Base-by-base conservation (phyloP, 2,329 filamentous ascomycete genomes). In the Ophiostoma sp. region DNA sequence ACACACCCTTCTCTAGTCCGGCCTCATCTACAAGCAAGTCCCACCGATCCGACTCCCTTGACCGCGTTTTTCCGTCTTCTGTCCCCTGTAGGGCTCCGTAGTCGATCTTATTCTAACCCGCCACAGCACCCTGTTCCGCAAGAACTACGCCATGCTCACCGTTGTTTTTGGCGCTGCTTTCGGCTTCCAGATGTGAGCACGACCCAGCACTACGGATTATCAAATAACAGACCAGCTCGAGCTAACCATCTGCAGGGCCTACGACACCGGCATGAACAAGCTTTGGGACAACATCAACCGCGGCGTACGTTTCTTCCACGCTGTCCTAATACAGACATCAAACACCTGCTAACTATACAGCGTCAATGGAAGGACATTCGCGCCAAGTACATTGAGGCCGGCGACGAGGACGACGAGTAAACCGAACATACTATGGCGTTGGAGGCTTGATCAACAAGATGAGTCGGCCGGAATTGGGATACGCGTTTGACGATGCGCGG, bases 291-390 rank as follows among this genome's bases (percentile, higher is more conserved):
- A 81, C 78, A 81, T 93, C 78, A 99, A 99, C 88, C 86, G 85
- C 76, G 95, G 95, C 76, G 94, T 97, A 92, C 77, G 91, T 44
- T 40, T 47, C 12, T 4, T 12, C 5, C 38, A 8, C 27, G 14
- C 18, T 27, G 14, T n/a, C 8, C 12, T 9, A 7, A 12, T 40
- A 18, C 6, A 36, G 36, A n/a, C 2, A 60, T 40, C 38, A 12
- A 5, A 38, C 36, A 27, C 27, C 27, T 64, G 38, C 63, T 64
- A 64, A 64, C 63, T 45, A 64, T 11, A 45, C 77, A 98, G 94
- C 92, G 94, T 77, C 94, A 97, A 96, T 98, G 95, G 95, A 97
- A 97, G 87, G 95, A 99, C 80, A 97, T 99, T 84, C 94, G 96
- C 83, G 83, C 89, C 80, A 89, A 86, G 81, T 99, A 97, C 81